Base-by-base conservation (phyloP, 2,329 filamentous ascomycete species). In the Hawksworthiomyces lignivorus region DNA sequence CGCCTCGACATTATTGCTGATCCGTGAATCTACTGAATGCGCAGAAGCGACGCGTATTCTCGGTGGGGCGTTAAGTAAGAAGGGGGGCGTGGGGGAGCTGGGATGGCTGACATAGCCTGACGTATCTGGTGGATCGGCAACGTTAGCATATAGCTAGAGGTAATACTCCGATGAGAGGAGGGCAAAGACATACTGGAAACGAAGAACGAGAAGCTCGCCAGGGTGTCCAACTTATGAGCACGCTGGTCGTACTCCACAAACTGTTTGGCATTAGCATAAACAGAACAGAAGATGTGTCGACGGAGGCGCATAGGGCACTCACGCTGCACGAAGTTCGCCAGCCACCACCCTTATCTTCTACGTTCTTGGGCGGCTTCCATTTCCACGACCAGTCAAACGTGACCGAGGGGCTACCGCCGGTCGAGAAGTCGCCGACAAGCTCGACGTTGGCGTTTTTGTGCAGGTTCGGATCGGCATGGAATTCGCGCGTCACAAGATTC, bases 361-460 rank as follows among this genome's bases (percentile, higher is more conserved):
- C 65, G 12, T 68, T 56, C 69, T 87, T 94, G 28, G 92, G 92
- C 8, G 92, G 87, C 58, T 84, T 87, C 88, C 90, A 98, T 69
- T 84, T 92, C 92, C 92, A 98, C 7, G 83, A 82, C 88, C 90
- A 98, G 50, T 90, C 84, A 58, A 96, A 96, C 26, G 87, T 81
- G 22, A 94, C 82, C 2, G 87, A 90, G 7, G 83, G 70, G 54
- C 72, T 86, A n/a, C 90, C 89, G 24, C 75, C 80, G 0, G 92
- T 98, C 3, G 77, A 75, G 58, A 84, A 96, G 60, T 95, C 88
- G 4, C 92, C 92, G n/a, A 98, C 82, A 33, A 97, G 73, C 56
- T 94, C 84, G 29, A 98, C 92, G 58, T 97, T 97, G 41, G 88
- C 76, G 58, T 96, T 97, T 60, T 94, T 97, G 68, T 98, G 92